phyloP scores from a whole-genome alignment of 2,329 filamentous ascomycete species.

The Bipolaris victoriae region DNA sequence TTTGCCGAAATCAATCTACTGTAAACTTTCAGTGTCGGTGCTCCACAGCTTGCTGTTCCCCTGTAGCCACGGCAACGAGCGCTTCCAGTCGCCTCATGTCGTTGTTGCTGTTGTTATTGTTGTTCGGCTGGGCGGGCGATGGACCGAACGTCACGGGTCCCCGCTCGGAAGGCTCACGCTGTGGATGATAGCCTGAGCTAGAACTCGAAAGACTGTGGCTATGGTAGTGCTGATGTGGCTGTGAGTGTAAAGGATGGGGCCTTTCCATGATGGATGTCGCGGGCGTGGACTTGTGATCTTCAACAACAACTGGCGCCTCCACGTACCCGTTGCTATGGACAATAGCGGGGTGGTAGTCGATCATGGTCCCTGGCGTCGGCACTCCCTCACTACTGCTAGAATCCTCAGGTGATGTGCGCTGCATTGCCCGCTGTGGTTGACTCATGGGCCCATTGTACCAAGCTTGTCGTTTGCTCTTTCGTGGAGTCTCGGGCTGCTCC shows the following conservation, averaged over 20 bases:
- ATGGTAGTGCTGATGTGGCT: constrained; percentile 38
- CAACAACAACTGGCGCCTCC: constrained; percentile 52
- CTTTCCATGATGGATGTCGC: constrained; percentile 46
- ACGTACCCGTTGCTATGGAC: constrained; percentile 58
- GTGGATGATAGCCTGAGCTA: constrained; percentile 37
- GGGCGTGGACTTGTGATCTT: constrained; percentile 49
- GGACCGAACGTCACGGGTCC: constrained; percentile 39
- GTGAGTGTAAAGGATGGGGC: constrained; percentile 41
- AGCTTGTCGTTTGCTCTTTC: constrained; percentile 69
- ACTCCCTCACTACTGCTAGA: constrained; percentile 63
- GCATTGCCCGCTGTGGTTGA: constrained; percentile 38
- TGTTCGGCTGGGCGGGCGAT: constrained; percentile 42
- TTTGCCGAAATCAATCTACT: background rate
- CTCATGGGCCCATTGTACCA: constrained; percentile 70
- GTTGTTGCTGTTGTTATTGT: constrained; percentile 46
- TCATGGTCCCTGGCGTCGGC: constrained; percentile 58
- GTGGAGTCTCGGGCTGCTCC: constrained; percentile 57
- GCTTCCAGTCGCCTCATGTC: constrained; percentile 66
- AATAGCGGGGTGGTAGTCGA: constrained; percentile 60
- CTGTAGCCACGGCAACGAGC: constrained; percentile 69
- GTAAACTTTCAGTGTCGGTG: constrained; percentile 28
- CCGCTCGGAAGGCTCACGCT: constrained; percentile 38
- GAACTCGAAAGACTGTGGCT: constrained; percentile 37
- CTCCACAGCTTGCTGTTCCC: constrained; percentile 54
- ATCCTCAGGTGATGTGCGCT: constrained; percentile 62